Percentiles rank a stretch among this genome's conserved stretches.
Evolutionary conservation across 768 basidiomycete species (phyloP).

Genomic region (Tylopilus vinaceipallidus): DNA sequence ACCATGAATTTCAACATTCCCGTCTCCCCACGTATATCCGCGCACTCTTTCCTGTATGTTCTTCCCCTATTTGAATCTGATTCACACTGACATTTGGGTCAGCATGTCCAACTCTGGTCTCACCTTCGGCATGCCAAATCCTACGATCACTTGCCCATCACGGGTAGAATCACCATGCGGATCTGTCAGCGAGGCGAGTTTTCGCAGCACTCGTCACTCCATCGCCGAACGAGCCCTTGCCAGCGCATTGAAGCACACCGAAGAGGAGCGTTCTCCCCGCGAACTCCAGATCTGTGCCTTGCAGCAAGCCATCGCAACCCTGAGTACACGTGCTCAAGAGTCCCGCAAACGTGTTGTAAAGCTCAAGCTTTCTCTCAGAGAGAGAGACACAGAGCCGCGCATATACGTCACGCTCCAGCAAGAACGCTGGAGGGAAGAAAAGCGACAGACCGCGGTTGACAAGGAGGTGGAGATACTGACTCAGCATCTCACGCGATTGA

Average conservation of each 20-base stretch:
- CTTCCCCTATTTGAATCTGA: slow-evolving; percentile 7
- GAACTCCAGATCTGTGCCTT: slow-evolving; percentile 50
- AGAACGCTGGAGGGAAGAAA: slow-evolving; percentile 53
- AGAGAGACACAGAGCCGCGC: slow-evolving; percentile 39
- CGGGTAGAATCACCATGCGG: slow-evolving; percentile 22
- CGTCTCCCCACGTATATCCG: slow-evolving; percentile 1
- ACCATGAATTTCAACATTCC: slow-evolving; percentile 3
- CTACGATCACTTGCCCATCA: slow-evolving; percentile 5
- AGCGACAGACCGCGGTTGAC: slow-evolving; percentile 36
- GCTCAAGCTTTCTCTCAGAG: slow-evolving; percentile 37
- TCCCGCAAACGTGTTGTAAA: slow-evolving; percentile 41
- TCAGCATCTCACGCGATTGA: slow-evolving; percentile 35
- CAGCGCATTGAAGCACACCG: slow-evolving; percentile 33
- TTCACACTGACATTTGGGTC: slow-evolving; percentile 15
- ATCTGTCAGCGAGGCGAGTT: slow-evolving; percentile 27
- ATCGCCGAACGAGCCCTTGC: slow-evolving; percentile 43
- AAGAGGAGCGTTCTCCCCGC: slow-evolving; percentile 35
- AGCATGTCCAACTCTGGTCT: slow-evolving; percentile 23
- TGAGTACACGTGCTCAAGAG: slow-evolving; percentile 45
- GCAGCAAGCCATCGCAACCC: slow-evolving; percentile 40
- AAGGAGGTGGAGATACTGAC: slow-evolving; percentile 37
- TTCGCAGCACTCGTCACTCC: slow-evolving; percentile 42
- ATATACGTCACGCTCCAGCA: slow-evolving; percentile 40
- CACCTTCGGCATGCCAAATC: slow-evolving; percentile 19
- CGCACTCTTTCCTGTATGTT: slow-evolving; percentile 19